Evolutionary conservation across 345 rosid genomes (phyloP).

Genomic region (Lumnitzera racemosa): DNA sequence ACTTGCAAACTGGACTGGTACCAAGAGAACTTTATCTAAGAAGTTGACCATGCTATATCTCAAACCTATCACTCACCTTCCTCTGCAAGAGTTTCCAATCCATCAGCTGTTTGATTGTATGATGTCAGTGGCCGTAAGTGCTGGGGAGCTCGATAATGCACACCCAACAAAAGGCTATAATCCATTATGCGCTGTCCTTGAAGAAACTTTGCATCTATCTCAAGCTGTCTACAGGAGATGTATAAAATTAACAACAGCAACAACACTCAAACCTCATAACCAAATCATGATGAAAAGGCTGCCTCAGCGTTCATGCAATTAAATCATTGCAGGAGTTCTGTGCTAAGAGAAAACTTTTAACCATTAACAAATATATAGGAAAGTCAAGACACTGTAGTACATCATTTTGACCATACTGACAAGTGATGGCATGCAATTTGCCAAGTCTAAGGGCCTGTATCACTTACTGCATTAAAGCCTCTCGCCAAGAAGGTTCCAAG

Average conservation of each 20-base stretch:
- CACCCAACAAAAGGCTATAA: slow-evolving; percentile 96
- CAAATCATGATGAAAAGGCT: neutral
- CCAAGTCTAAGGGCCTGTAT: neutral
- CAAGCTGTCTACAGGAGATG: slow-evolving; percentile 58
- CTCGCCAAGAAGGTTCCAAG: slow-evolving; percentile 93
- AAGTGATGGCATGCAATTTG: too few relatives aligned
- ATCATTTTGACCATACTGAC: too few relatives aligned
- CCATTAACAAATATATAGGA: too few relatives aligned
- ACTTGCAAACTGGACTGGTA: too few relatives aligned
- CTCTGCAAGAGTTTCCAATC: slow-evolving; percentile 79
- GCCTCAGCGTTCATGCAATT: too few relatives aligned
- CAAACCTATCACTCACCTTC: slow-evolving; percentile 42
- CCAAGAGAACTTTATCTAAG: too few relatives aligned
- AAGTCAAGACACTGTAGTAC: too few relatives aligned
- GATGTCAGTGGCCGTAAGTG: slow-evolving; percentile 47
- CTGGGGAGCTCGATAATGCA: slow-evolving; percentile 97
- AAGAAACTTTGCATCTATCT: slow-evolving; percentile 75
- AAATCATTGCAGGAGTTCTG: too few relatives aligned
- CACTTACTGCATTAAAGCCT: slow-evolving; percentile 69
- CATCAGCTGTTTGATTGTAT: slow-evolving; percentile 44
- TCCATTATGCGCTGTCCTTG: slow-evolving; percentile 90
- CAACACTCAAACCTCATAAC: neutral
- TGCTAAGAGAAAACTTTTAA: too few relatives aligned
- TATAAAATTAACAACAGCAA: neutral
- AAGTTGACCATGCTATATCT: too few relatives aligned